These are phyloP conservation scores for Fusarium sp. DNA, from an alignment of 2,329 filamentous ascomycete genomes.

Conservation along the genomic window DNA sequence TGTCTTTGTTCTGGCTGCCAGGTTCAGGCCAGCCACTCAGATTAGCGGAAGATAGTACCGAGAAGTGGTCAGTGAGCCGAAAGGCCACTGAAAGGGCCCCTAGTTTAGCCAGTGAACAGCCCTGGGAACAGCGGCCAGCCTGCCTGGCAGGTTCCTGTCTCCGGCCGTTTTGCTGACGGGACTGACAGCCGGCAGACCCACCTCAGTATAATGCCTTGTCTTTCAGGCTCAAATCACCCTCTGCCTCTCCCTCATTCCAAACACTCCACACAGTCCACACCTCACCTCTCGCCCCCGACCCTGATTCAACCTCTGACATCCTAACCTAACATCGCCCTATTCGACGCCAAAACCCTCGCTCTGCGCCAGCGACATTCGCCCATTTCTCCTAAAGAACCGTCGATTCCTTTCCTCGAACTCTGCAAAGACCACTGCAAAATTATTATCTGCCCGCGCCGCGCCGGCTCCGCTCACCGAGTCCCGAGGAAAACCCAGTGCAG, in stretches of 20 bases:
- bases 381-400: constrained; percentile 24
- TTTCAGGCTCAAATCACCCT: constrained; percentile 45
- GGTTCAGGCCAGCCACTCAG: constrained; percentile 27
- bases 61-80: constrained; percentile 29
- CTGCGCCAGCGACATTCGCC: constrained; percentile 38
- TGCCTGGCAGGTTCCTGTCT: constrained; percentile 24
- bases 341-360: constrained; percentile 41
- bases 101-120: constrained; percentile 8
- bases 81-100: constrained; percentile 3
- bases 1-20: constrained; percentile 18
- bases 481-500: constrained; percentile 41
- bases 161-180: constrained; percentile 16
- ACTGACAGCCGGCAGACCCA: constrained; percentile 1
- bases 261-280: constrained; percentile 41
- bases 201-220: constrained; percentile 42
- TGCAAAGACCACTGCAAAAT: constrained; percentile 5
- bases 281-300: constrained; percentile 42
- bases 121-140: constrained; percentile 15
- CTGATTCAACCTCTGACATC: constrained; percentile 44
- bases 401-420: constrained; percentile 19
- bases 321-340: constrained; percentile 35
- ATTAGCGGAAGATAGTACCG: constrained; percentile 26
- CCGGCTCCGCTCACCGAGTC: constrained; percentile 29
- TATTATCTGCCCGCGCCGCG: constrained; percentile 28
- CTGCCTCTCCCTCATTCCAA: constrained; percentile 43